These are phyloP conservation scores for Meyerozyma athensensis DNA, from an alignment of 1,139 yeast genomes.

Conservation along the genomic window DNA sequence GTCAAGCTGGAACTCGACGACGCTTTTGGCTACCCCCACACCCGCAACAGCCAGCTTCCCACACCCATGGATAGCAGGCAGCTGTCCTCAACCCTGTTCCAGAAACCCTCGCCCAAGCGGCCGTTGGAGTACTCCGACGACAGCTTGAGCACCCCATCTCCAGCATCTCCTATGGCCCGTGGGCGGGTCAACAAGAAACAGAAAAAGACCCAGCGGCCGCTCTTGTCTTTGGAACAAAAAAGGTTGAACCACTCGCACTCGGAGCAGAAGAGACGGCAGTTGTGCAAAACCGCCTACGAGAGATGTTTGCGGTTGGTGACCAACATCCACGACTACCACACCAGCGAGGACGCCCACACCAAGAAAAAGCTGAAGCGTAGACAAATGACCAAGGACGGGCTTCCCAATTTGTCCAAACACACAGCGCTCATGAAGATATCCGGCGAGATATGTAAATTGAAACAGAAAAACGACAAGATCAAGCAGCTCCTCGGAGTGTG, in stretches of 20 bases:
- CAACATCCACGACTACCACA: constrained; percentile 37
- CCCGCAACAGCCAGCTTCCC: constrained; percentile 20
- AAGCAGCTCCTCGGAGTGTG: constrained; percentile 11
- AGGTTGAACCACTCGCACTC: constrained; percentile 67
- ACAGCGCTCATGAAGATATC: constrained; percentile 42
- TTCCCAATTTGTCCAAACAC: constrained; percentile 45
- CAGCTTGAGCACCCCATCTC: not conserved
- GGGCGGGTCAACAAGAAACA: not conserved
- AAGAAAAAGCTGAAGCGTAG: constrained; percentile 38
- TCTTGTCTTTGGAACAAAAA: constrained; percentile 61
- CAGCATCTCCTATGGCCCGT: not conserved
- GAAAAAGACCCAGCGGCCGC: constrained; percentile 32
- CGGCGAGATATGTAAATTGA: constrained; percentile 35
- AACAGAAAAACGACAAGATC: constrained; percentile 31
- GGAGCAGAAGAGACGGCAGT: constrained; percentile 70
- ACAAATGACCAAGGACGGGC: constrained; percentile 41
- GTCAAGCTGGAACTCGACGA: constrained; percentile 31
- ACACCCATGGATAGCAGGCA: constrained; percentile 31
- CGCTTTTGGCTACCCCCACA: constrained; percentile 30
- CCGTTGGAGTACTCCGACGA: constrained; percentile 8
- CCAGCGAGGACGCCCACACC: constrained; percentile 13
- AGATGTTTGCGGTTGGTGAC: constrained; percentile 40
- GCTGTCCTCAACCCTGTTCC: constrained; percentile 11
- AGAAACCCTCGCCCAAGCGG: constrained; percentile 1
- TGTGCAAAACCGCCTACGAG: constrained; percentile 63